Evolutionary conservation across 441 rosid genomes (phyloP), one percentile per base, ranked within the genome.

Genomic region (Daphne laureola): DNA sequence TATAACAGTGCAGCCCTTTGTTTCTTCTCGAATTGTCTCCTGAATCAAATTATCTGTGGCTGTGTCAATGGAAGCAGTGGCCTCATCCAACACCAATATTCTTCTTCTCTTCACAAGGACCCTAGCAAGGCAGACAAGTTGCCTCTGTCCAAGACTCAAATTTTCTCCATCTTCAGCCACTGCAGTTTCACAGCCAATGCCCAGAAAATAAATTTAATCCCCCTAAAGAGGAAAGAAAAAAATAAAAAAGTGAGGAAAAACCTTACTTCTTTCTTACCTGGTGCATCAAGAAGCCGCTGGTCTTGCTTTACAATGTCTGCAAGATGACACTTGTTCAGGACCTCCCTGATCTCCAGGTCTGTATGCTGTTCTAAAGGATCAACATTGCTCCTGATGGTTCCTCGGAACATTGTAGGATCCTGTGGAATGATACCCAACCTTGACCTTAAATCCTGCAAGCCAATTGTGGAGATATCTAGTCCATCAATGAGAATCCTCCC

Each of bases 101-200:
- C 76, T 73, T 48, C 79, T 68, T 59, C 67, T 70, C 77, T 76
- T 79, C 9, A 83, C 70, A 17, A 83, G 76, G 41, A 73, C 82
- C 50, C 91, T 67, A 8, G 80, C 81, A 11, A 84, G 67, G 53
- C 88, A 86, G 23, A 80, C 78, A 13, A 86, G 86, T 64, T 82
- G 90, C 55, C 87, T 70, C 57, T 82, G 91, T 46, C 86, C 95
- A 4, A 81, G 77, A 35, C 95, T 86, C 87, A 86, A 86, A 59
- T 86, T 81, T 65, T 73, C 76, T 17, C 91, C 91, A 35, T 82
- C 83, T 70, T 83, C 83, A 8, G 80, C 79, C 31, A 86, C 95
- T 84, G 75, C 18, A 46, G 46, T 46, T 48, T 53, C 12, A 31
- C 1, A 21, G 3, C 38, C 38, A 31, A 31, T 31, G 9, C 38